Base-by-base conservation (phyloP, 345 rosid genomes). In the Alliaria petiolata region DNA sequence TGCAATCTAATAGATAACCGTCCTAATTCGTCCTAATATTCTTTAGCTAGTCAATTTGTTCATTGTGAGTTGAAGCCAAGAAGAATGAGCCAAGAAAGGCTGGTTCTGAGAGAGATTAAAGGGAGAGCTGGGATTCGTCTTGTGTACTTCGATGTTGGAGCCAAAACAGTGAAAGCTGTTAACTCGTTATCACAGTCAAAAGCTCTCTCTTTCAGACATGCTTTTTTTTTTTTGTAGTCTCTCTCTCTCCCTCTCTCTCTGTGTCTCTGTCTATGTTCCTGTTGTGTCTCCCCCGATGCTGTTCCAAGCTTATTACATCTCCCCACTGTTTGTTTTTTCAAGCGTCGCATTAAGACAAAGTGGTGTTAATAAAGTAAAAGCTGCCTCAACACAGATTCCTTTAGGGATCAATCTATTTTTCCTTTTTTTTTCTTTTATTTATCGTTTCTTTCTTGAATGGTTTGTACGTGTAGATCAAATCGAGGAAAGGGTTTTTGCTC, bases 1-100 rank as follows among this genome's bases (percentile, higher is more conserved):
- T 91, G 72, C 97, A 93, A 46, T 81, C 95, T 66, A 89, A 81
- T 68, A 81, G 69, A 67, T 85, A 79, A 76, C 44, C 33, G 47
- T 42, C 42, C 70, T 12, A 33, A 22, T 16, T 50, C 16, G 12
- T 28, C 30, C 45, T 34, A 36, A n/a, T 25, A 54, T 4, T 46
- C 25, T 45, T 62, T 45, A 55, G 42, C 25, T 64, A 35, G 25
- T 63, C 34, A 52, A n/a, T 63, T 4, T 20, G 63, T 62, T 44
- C 40, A 35, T 35, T 31, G 30, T 65, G 52, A 35, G 58, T 46
- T 35, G 47, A 55, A 45, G 57, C 50, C 65, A 64, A 72, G 43
- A 53, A 45, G 63, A 55, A 64, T 35, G 57, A 55, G 64, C 58
- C 76, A 64, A 65, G 50, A 53, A 52, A 15, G n/a, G 65, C 33